These are phyloP conservation scores for Angophora floribunda DNA, from an alignment of 345 rosid genomes.

Conservation along the genomic window DNA sequence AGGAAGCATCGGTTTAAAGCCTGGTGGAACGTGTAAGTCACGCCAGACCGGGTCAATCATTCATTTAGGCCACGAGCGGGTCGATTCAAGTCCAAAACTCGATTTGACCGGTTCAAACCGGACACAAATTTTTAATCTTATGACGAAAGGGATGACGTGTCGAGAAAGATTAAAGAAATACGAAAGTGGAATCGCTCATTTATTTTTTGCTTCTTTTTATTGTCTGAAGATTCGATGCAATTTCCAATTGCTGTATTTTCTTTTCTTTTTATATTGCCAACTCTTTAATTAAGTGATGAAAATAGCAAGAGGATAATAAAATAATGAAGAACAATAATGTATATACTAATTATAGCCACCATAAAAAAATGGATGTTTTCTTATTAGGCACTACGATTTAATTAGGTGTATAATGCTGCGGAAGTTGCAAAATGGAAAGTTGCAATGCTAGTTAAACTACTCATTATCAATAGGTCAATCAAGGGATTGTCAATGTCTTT, in stretches of 20 bases:
- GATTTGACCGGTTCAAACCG: neutral
- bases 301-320: neutral
- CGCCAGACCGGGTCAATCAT: neutral
- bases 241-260: neutral
- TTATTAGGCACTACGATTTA: neutral
- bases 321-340: neutral
- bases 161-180: neutral
- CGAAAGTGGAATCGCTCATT: neutral
- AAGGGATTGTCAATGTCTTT: neutral
- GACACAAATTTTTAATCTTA: neutral
- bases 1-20: neutral
- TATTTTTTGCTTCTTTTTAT: neutral
- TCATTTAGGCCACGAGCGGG: neutral
- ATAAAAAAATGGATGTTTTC: too few species aligned
- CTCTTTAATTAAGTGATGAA: neutral
- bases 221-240: neutral
- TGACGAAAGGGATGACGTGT: neutral
- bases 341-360: neutral
- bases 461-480: too few species aligned
- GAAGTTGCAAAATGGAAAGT: neutral
- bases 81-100: neutral
- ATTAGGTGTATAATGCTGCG: neutral
- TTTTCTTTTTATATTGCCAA: neutral
- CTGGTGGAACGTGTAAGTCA: neutral
- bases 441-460: neutral